phyloP scores from a whole-genome alignment of 169 alveolate genomes.

The Eimeria falciformis region DNA sequence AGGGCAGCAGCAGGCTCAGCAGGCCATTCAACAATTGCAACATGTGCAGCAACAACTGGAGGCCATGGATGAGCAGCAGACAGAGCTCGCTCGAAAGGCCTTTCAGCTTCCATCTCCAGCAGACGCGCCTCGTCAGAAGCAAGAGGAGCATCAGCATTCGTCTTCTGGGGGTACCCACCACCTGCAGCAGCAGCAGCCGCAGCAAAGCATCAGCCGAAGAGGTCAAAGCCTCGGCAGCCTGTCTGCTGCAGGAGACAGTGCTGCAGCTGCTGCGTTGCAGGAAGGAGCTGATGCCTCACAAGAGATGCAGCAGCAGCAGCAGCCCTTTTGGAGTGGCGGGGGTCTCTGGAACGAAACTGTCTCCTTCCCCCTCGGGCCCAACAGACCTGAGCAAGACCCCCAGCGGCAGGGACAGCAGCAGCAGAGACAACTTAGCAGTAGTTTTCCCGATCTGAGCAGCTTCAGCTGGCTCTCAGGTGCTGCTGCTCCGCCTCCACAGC shows the following conservation, averaged over 20 bases:
- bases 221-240: not conserved
- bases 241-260: not conserved
- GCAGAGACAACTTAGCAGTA: conserved; percentile 41
- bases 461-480: conserved; percentile 35
- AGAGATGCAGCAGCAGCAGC: conserved; percentile 43
- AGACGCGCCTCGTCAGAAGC: conserved; percentile 2
- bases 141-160: not conserved
- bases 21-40: conserved; percentile 53
- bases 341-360: conserved; percentile 39
- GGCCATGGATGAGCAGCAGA: conserved; percentile 43
- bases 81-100: conserved; percentile 40
- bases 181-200: not conserved
- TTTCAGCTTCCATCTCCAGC: not conserved
- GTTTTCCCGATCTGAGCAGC: conserved; percentile 36
- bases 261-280: not conserved
- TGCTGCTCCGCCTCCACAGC: not conserved
- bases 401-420: not conserved
- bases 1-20: conserved; percentile 55
- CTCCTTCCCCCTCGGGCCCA: conserved; percentile 8
- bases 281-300: not conserved
- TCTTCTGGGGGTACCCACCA: too few relatives aligned
- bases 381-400: not conserved
- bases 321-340: not conserved
- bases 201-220: not conserved
- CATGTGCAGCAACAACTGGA: conserved; percentile 34